These are phyloP conservation scores for Epichloe coenophiala DNA, from an alignment of 2,329 filamentous ascomycete species.

Conservation along the genomic window DNA sequence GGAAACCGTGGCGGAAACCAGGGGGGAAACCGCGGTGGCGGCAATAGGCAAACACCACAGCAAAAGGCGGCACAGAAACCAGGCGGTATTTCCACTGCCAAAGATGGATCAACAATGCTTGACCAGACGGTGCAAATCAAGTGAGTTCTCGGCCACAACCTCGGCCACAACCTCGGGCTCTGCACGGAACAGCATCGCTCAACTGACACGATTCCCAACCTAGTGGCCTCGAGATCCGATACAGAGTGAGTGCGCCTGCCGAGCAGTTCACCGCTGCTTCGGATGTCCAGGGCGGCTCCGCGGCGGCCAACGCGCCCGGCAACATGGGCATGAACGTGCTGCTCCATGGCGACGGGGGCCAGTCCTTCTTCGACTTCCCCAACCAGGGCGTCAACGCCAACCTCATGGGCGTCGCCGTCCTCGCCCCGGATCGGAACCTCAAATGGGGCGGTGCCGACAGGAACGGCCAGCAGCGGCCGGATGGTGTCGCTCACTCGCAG, in stretches of 20 bases:
- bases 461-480: conserved; percentile 34
- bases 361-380: conserved; percentile 44
- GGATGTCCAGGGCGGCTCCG: conserved; percentile 31
- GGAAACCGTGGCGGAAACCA: background rate
- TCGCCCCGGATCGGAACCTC: conserved; percentile 39
- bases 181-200: no score
- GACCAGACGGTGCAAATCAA: conserved; percentile 42
- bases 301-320: conserved; percentile 17
- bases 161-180: no score
- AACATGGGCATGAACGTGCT: conserved; percentile 40
- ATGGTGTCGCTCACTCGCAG: conserved; percentile 41
- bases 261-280: conserved; percentile 36
- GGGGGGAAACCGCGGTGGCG: background rate
- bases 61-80: conserved; percentile 16
- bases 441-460: conserved; percentile 43
- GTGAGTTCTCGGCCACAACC: conserved; percentile 16
- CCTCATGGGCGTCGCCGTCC: conserved; percentile 37
- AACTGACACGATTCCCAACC: background rate
- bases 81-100: conserved; percentile 28
- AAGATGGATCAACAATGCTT: conserved; percentile 41
- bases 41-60: conserved; percentile 12
- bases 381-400: conserved; percentile 38
- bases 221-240: conserved; percentile 40
- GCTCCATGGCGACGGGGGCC: conserved; percentile 45
- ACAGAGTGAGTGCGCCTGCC: conserved; percentile 41